Conservation (phyloP, 2,329 filamentous ascomycete species). For the Exophiala lecanii-corni region DNA sequence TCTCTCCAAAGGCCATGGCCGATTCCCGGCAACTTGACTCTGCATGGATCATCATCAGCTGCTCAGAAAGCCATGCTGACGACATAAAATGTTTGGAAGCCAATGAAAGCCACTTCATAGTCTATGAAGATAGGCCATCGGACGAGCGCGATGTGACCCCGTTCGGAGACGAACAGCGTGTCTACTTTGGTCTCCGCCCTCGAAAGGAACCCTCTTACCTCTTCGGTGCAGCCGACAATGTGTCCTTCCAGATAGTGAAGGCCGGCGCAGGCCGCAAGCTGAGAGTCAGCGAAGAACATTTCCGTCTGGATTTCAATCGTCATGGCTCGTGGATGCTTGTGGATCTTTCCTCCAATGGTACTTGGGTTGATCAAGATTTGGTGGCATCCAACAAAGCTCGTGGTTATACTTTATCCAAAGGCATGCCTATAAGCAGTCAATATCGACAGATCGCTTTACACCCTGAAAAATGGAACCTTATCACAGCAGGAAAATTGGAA, state of each 20-base stretch:
- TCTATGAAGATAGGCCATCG: not conserved
- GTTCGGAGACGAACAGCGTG: slow-evolving; percentile 3
- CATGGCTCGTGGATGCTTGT: slow-evolving; percentile 2
- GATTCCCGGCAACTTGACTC: too few relatives aligned
- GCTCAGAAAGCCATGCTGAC: slow-evolving; percentile 3
- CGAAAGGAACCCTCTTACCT: slow-evolving; percentile 3
- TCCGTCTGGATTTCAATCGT: slow-evolving; percentile 2
- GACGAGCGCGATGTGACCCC: slow-evolving; percentile 1
- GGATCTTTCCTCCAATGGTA: slow-evolving; percentile 1
- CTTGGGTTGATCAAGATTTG: slow-evolving; percentile 1
- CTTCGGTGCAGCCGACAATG: slow-evolving; percentile 1
- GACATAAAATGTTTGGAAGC: slow-evolving; percentile 1
- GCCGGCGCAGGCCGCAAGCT: slow-evolving; percentile 2
- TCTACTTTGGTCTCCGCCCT: slow-evolving; percentile 3
- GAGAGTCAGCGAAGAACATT: slow-evolving; percentile 1
- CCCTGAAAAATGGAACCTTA: too few relatives aligned
- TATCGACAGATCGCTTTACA: too few relatives aligned
- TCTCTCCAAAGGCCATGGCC: too few relatives aligned
- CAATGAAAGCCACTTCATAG: slow-evolving; percentile 1
- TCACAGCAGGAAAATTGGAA: too few relatives aligned
- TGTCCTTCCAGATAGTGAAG: slow-evolving; percentile 1
- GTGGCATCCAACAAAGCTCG: too few relatives aligned
- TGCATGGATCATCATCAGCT: too few relatives aligned
- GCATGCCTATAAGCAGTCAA: too few relatives aligned
- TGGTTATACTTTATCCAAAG: too few relatives aligned